Base-by-base conservation (phyloP, 1,284 basidiomycete species). In the Cryptococcus sp. region DNA sequence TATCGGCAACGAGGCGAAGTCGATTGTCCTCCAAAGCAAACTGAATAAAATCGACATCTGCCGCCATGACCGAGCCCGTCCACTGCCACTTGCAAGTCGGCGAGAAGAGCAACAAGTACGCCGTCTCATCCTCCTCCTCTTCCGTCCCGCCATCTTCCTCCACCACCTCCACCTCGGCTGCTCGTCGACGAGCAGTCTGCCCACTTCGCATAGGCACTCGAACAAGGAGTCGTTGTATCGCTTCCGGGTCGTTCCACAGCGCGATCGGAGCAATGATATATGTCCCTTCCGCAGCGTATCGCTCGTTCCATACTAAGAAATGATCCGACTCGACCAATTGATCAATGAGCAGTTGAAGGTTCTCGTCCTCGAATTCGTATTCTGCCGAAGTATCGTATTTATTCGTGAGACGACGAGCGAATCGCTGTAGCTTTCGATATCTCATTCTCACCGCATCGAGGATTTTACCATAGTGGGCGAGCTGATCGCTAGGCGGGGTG, bases 311-410 rank as follows among this genome's bases (percentile, higher is more conserved):
- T 33, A 98, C 88, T 50, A 99, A 82, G 73, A 95, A 88, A 69
- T 98, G 94, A 59, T 89, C 90, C 4, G 91, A 84, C 38, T 86
- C 82, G 33, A 90, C 83, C 16, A 99, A 78, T 11, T 80, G 79
- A 19, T 84, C 78, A 53, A 98, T 86, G 69, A 98, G 86, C 3
- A 78, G 74, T 51, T 88, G 86, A 44, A 97, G 77, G 43, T 86
- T 80, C n/a, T 85, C 77, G 43, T 83, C 80, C 51, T 91, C 87
- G 26, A 98, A 78, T 44, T 79, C 80, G 68, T 97, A 98, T 72
- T 98, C 95, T 1, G 93, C 88, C 1, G 93, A 91, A 71, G 97
- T 97, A 65, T 88, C 88, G 74, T 97, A 94, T 35, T 89, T 82
- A 62, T 88, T 85, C 0, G 85, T 83, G 23, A 92, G 78, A 9